phyloP scores from a whole-genome alignment of 2,329 filamentous ascomycete species.

The Apiospora phragmitis region DNA sequence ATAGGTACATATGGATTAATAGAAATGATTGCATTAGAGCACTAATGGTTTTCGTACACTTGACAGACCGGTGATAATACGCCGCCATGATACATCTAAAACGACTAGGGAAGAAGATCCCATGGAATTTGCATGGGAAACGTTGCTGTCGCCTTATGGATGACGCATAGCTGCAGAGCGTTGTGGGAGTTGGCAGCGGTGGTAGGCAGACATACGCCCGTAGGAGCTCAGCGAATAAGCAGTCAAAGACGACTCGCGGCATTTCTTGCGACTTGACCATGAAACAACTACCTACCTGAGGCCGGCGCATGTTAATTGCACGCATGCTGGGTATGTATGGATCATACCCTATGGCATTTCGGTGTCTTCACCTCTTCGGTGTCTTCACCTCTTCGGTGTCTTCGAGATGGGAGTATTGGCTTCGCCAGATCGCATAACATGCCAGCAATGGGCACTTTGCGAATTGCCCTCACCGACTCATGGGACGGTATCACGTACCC shows the following conservation, averaged over 20 bases:
- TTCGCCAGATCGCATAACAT: neutral
- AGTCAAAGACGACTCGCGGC: neutral
- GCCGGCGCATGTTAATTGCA: neutral
- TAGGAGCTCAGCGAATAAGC: neutral
- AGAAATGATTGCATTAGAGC: neutral
- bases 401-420: neutral
- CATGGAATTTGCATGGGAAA: neutral
- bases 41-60: neutral
- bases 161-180: neutral
- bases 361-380: neutral
- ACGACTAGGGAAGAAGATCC: neutral
- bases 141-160: neutral
- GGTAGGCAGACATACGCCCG: neutral
- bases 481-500: neutral
- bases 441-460: neutral
- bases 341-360: neutral
- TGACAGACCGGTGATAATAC: neutral
- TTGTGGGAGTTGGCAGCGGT: neutral
- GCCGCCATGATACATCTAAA: neutral
- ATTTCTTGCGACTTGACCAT: neutral
- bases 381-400: neutral
- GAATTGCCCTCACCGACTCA: neutral
- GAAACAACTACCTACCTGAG: slow-evolving; percentile 1
- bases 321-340: neutral
- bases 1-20: neutral